Evolutionary conservation across 768 basidiomycete genomes (phyloP).

Genomic region (Hebeloma cylindrosporum): DNA sequence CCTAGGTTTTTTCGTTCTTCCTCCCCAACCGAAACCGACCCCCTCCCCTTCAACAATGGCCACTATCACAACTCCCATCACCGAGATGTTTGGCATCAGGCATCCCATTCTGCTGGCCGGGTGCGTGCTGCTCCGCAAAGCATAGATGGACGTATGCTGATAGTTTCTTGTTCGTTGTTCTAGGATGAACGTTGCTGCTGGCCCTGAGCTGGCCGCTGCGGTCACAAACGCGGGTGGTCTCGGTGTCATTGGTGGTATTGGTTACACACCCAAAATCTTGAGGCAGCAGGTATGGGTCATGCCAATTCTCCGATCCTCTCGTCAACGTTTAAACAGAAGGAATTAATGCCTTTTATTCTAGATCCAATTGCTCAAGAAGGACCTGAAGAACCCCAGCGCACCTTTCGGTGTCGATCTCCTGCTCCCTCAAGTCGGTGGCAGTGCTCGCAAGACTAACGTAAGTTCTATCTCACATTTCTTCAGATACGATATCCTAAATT

Average conservation of each 20-base stretch:
- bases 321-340: no score
- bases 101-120: constrained; percentile 88
- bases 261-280: constrained; percentile 81
- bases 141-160: constrained; percentile 4
- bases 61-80: constrained; percentile 79
- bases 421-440: constrained; percentile 83
- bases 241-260: constrained; percentile 89
- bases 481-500: neutral
- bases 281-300: constrained; percentile 63
- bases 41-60: constrained; percentile 42
- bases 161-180: constrained; percentile 1
- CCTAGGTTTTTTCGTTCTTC: constrained; percentile 4
- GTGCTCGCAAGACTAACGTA: constrained; percentile 90
- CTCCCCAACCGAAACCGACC: constrained; percentile 8
- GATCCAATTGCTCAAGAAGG: constrained; percentile 73
- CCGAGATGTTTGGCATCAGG: constrained; percentile 84
- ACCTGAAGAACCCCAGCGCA: constrained; percentile 68
- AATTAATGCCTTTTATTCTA: constrained; percentile 25
- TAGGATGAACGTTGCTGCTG: constrained; percentile 52
- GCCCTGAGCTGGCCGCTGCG: constrained; percentile 85
- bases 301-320: no score
- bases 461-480: constrained; percentile 12
- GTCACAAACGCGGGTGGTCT: constrained; percentile 93
- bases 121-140: constrained; percentile 24
- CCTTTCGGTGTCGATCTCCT: constrained; percentile 93